Evolutionary conservation across 345 rosid species (phyloP), one percentile per base, ranked within the genome.

Genomic region (Salix udensis): DNA sequence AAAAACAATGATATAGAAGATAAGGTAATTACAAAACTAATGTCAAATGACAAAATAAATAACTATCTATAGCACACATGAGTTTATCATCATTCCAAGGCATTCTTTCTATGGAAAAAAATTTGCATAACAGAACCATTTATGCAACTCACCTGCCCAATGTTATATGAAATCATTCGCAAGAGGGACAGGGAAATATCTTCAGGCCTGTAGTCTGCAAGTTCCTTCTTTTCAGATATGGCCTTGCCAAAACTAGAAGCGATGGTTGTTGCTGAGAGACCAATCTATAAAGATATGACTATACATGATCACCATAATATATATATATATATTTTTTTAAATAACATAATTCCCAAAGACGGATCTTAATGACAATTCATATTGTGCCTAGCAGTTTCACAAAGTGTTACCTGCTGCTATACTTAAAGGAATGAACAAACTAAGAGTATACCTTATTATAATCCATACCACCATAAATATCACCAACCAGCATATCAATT

Each of bases 241-340:
- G 97, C 82, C 88, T 96, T 96, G 77, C 99, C 99, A 82, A 96
- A 96, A 84, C 98, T 96, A 74, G 99, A 96, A 68, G 99, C 98
- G 73, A 94, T 96, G 37, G 98, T 94, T 82, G 99, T 91, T 73
- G 99, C 97, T 76, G 99, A 94, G 69, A 96, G 97, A 78, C 93
- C 98, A 83, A 94, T 94, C 98, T 94, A 84, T 30, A 39, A 73
- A 16, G 36, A 70, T 53, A 50, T 18, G 74, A 70, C 76, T 12
- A 14, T 5, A 75, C 14, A 58, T n/a, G 28, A 50, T 70, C 30
- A 68, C 1, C 30, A 78, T 12, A 31, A 31, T 31, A 31, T 30
- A 30, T 30, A 3, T 30, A 30, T 30, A 30, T 30, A 30, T 30
- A 30, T 3, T 1, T 30, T 30, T 30, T 30, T 2, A 30, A 30